Conservation (phyloP, 768 basidiomycete genomes). For the Xerocomellus intermedius region DNA sequence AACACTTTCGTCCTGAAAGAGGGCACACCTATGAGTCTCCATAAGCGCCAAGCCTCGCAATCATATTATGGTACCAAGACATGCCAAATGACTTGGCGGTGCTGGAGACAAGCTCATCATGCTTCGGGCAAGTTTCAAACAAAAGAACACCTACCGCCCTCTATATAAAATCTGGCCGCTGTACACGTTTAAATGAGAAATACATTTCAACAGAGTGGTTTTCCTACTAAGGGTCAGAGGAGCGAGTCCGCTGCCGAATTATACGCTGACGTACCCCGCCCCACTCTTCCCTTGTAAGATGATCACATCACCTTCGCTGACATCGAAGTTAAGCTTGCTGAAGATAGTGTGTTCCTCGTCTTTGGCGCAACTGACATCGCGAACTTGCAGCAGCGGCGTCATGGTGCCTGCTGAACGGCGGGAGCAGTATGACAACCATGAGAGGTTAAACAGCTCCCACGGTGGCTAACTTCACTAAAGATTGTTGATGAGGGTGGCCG, state of each 20-base stretch:
- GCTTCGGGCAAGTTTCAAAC: background rate
- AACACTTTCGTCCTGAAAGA: constrained; percentile 73
- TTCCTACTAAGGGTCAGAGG: constrained; percentile 39
- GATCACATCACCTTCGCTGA: constrained; percentile 73
- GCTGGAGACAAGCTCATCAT: constrained; percentile 30
- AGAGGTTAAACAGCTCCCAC: too few relatives aligned
- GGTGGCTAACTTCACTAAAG: constrained; percentile 1
- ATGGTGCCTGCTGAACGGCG: constrained; percentile 2
- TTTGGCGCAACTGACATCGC: constrained; percentile 48
- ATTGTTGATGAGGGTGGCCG: constrained; percentile 1
- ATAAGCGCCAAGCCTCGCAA: background rate
- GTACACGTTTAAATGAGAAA: constrained; percentile 76
- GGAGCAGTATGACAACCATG: background rate
- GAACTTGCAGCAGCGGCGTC: constrained; percentile 48
- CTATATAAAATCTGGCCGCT: constrained; percentile 60
- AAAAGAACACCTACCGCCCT: constrained; percentile 52
- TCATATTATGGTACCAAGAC: constrained; percentile 9
- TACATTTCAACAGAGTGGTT: constrained; percentile 79
- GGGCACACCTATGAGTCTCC: constrained; percentile 60
- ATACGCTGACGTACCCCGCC: constrained; percentile 48
- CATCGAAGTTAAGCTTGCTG: constrained; percentile 54
- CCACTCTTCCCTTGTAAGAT: constrained; percentile 81
- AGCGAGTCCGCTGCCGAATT: background rate
- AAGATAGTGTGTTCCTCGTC: constrained; percentile 53
- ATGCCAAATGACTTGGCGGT: constrained; percentile 50